These are phyloP conservation scores for Sporisorium exsertum DNA, from an alignment of 1,284 basidiomycete species.

Conservation along the genomic window DNA sequence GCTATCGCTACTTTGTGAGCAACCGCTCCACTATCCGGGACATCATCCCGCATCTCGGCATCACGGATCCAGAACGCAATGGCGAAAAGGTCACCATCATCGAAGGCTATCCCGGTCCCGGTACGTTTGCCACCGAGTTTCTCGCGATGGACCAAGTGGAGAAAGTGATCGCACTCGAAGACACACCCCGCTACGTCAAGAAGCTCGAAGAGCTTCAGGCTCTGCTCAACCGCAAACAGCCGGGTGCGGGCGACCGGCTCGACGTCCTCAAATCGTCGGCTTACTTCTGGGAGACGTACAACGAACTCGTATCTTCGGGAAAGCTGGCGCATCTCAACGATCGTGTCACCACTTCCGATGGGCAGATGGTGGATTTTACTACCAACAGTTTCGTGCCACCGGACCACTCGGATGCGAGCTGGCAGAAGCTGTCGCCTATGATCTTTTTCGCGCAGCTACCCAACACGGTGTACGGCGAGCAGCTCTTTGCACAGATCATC, in stretches of 20 bases:
- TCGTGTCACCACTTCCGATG: constrained; percentile 26
- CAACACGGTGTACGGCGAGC: constrained; percentile 67
- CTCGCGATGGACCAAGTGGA: constrained; percentile 60
- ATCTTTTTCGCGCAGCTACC: constrained; percentile 65
- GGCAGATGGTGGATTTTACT: constrained; percentile 24
- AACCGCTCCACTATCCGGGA: constrained; percentile 48
- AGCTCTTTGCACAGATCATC: constrained; percentile 65
- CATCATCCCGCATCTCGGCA: constrained; percentile 45
- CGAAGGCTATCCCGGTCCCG: constrained; percentile 66
- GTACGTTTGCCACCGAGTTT: constrained; percentile 59
- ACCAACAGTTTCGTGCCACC: constrained; percentile 22
- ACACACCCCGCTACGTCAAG: constrained; percentile 31
- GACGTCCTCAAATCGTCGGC: constrained; percentile 43
- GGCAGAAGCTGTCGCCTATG: constrained; percentile 50
- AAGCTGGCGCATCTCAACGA: constrained; percentile 53
- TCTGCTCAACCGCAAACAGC: constrained; percentile 17
- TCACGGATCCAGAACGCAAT: constrained; percentile 24
- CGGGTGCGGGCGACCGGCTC: constrained; percentile 31
- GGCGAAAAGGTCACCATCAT: constrained; percentile 61
- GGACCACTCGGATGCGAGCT: constrained; percentile 34
- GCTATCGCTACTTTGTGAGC: constrained; percentile 60
- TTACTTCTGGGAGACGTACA: constrained; percentile 58
- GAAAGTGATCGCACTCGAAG: constrained; percentile 64
- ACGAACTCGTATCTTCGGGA: constrained; percentile 38
- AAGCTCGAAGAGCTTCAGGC: constrained; percentile 39